phyloP scores from a whole-genome alignment of 371 early-diverging fungal species.

The Rhizopus delemar region DNA sequence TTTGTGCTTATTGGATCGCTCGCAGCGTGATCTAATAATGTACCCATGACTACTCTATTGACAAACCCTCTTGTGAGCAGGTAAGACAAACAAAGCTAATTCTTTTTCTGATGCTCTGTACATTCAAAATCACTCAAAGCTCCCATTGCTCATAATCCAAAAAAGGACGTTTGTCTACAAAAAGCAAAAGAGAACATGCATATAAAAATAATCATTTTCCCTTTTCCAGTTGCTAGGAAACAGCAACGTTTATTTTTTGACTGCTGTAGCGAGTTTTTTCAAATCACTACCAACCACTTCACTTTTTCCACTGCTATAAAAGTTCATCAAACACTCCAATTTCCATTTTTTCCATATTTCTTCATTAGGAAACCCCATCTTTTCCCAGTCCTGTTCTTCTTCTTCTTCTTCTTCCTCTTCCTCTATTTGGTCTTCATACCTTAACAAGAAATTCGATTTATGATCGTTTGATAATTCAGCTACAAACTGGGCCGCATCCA shows the following conservation, averaged over 20 bases:
- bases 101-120: too few species aligned
- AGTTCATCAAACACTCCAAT: constrained; percentile 49
- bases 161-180: too few species aligned
- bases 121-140: too few species aligned
- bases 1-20: too few species aligned
- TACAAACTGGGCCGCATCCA: constrained; percentile 34
- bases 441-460: constrained; percentile 35
- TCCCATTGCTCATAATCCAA: too few species aligned
- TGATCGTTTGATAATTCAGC: constrained; percentile 35
- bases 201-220: too few species aligned
- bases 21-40: too few species aligned
- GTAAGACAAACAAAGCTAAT: too few species aligned
- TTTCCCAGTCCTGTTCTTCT: constrained; percentile 43
- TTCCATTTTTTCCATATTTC: constrained; percentile 51
- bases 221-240: neutral
- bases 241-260: constrained; percentile 17
- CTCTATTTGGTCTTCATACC: constrained; percentile 34
- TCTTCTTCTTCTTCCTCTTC: constrained; percentile 25
- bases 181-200: too few species aligned
- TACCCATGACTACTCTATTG: too few species aligned
- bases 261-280: constrained; percentile 33
- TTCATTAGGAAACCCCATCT: constrained; percentile 44
- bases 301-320: constrained; percentile 49
- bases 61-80: too few species aligned
- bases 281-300: constrained; percentile 49